phyloP scores from a whole-genome alignment of 192 early-diverging fungal species.

The Coemansia sp. region DNA sequence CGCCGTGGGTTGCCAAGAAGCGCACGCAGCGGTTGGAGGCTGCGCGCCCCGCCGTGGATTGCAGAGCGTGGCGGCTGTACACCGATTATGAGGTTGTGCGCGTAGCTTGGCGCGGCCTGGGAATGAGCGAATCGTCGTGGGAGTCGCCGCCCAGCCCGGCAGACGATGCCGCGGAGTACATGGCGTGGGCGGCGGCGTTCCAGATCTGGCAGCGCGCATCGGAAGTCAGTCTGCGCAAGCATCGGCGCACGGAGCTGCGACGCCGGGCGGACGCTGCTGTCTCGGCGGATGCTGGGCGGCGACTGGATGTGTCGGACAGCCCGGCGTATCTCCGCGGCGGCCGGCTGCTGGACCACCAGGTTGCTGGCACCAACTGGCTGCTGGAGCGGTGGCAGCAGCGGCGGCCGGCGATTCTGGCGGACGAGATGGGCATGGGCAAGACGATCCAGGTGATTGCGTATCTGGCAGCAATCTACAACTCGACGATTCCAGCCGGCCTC shows the following conservation, averaged over 20 bases:
- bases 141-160: conserved; percentile 34
- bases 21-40: conserved; percentile 4
- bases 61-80: conserved; percentile 11
- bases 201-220: conserved; percentile 19
- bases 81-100: conserved; percentile 13
- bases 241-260: neutral
- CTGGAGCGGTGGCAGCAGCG: conserved; percentile 81
- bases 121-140: conserved; percentile 28
- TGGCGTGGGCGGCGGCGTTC: conserved; percentile 17
- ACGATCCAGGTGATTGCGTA: conserved; percentile 95
- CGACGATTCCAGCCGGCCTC: conserved; percentile 16
- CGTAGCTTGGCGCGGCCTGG: conserved; percentile 29
- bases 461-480: conserved; percentile 70
- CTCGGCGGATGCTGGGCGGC: neutral
- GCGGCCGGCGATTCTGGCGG: conserved; percentile 89
- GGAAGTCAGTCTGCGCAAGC: conserved; percentile 22
- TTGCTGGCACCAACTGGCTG: conserved; percentile 93
- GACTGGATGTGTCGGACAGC: conserved; percentile 65
- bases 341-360: conserved; percentile 84
- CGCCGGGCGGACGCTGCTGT: neutral
- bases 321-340: conserved; percentile 76
- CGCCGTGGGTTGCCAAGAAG: neutral
- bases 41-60: neutral
- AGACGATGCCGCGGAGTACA: conserved; percentile 15
- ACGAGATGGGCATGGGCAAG: conserved; percentile 95